A percentile compares a stretch with the other conserved stretches of the same genome.
Conservation (phyloP, 768 basidiomycete species). For the Auriscalpium microsporum region DNA sequence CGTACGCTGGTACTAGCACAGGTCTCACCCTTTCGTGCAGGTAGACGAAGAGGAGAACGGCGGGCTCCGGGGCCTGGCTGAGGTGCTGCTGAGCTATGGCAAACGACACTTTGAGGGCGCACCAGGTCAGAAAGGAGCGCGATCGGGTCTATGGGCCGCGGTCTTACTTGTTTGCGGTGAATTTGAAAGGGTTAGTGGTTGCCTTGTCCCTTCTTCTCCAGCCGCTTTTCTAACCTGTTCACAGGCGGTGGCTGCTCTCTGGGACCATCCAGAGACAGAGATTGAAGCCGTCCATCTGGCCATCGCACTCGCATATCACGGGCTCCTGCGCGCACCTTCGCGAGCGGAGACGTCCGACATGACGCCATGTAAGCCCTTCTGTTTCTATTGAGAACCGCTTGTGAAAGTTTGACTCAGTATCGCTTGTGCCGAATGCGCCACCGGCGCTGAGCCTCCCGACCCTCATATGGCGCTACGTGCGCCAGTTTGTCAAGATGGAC, state of each 20-base stretch:
- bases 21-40: slow-evolving; percentile 24
- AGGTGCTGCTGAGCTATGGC: slow-evolving; percentile 70
- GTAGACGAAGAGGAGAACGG: slow-evolving; percentile 78
- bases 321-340: slow-evolving; percentile 76
- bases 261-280: slow-evolving; percentile 80
- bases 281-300: slow-evolving; percentile 93
- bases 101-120: slow-evolving; percentile 76
- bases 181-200: slow-evolving; percentile 71
- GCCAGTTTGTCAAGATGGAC: slow-evolving; percentile 88
- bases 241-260: slow-evolving; percentile 84
- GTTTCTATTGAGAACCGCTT: slow-evolving; percentile 9
- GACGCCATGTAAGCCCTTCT: slow-evolving; percentile 55
- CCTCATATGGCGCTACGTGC: slow-evolving; percentile 86
- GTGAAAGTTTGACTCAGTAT: slow-evolving; percentile 36
- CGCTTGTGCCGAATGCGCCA: slow-evolving; percentile 54
- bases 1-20: neutral
- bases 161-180: slow-evolving; percentile 88
- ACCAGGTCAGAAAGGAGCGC: slow-evolving; percentile 46
- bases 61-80: slow-evolving; percentile 63
- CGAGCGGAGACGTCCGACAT: slow-evolving; percentile 78
- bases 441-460: slow-evolving; percentile 77
- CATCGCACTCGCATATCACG: slow-evolving; percentile 88
- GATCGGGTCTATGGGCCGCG: slow-evolving; percentile 68
- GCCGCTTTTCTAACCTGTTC: neutral
- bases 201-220: neutral